Evolutionary conservation across 805 yeast genomes (phyloP).

Genomic region (Candida koratica): DNA sequence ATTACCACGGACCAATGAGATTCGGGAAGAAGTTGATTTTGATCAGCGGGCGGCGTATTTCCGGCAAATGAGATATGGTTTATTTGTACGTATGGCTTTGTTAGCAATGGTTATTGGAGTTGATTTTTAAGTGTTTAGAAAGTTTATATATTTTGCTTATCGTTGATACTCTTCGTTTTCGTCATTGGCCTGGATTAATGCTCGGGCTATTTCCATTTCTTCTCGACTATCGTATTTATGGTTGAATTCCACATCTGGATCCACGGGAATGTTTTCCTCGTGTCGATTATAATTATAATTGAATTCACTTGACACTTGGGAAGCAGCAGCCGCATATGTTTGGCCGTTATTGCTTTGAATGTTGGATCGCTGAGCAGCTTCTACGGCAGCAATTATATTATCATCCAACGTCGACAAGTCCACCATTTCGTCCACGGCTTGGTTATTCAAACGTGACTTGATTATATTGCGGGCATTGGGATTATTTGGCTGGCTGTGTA

Average conservation of each 20-base stretch:
- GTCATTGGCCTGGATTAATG: slow-evolving; percentile 56
- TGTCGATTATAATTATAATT: slow-evolving; percentile 12
- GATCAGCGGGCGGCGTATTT: slow-evolving; percentile 99
- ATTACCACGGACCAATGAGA: slow-evolving; percentile 94
- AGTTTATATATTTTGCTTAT: slow-evolving; percentile 5
- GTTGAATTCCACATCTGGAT: slow-evolving; percentile 52
- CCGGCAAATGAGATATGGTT: slow-evolving; percentile 98
- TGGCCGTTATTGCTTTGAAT: slow-evolving; percentile 12
- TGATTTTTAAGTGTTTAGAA: slow-evolving; percentile 69
- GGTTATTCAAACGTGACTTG: slow-evolving; percentile 16
- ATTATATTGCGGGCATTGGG: slow-evolving; percentile 21
- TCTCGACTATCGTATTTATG: slow-evolving; percentile 32
- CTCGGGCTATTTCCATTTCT: slow-evolving; percentile 64
- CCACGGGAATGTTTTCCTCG: slow-evolving; percentile 45
- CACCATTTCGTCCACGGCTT: slow-evolving; percentile 30
- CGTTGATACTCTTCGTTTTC: slow-evolving; percentile 10
- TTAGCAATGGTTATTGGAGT: slow-evolving; percentile 97
- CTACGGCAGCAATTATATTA: slow-evolving; percentile 56
- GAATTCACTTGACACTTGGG: slow-evolving; percentile 7
- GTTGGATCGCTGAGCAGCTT: slow-evolving; percentile 47
- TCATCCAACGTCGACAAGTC: slow-evolving; percentile 44
- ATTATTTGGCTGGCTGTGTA: slow-evolving; percentile 19
- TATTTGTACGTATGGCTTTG: slow-evolving; percentile 97
- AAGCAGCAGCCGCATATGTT: slow-evolving; percentile 11
- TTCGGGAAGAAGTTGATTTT: slow-evolving; percentile 96